A percentile compares a stretch with the other conserved stretches of the same genome.
Evolutionary conservation across 305 asterid genomes (phyloP).

Genomic region (Fraxinus dipetala): DNA sequence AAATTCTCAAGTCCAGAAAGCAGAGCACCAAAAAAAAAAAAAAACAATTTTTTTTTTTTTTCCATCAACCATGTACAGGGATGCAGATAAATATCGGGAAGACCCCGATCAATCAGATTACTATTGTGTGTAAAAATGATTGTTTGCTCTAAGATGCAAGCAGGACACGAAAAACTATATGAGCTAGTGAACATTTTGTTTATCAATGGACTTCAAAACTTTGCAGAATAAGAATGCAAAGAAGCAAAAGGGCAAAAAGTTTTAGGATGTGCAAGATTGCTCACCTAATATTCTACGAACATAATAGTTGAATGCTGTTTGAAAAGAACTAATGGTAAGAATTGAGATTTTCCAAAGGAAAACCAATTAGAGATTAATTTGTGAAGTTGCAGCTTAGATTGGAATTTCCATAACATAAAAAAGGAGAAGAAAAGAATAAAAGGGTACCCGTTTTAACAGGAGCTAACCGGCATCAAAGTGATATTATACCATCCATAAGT

Average conservation of each 20-base stretch:
- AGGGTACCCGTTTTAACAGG: neutral
- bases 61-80: neutral
- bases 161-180: neutral
- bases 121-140: neutral
- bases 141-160: neutral
- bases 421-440: neutral
- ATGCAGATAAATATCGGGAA: constrained; percentile 1
- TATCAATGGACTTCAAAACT: neutral
- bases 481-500: neutral
- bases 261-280: neutral
- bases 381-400: neutral
- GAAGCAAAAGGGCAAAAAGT: neutral
- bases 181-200: neutral
- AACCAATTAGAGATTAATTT: neutral
- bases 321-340: neutral
- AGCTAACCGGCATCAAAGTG: neutral
- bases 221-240: neutral
- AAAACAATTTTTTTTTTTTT: no score
- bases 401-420: neutral
- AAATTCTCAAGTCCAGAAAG: neutral
- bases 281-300: neutral
- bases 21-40: neutral
- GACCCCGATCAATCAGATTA: constrained; percentile 1
- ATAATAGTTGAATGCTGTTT: neutral
- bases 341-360: neutral